Percentiles rank a stretch among this genome's conserved stretches.
Evolutionary conservation across 495 filamentous ascomycete species (phyloP).

Genomic region (Letharia columbiana): DNA sequence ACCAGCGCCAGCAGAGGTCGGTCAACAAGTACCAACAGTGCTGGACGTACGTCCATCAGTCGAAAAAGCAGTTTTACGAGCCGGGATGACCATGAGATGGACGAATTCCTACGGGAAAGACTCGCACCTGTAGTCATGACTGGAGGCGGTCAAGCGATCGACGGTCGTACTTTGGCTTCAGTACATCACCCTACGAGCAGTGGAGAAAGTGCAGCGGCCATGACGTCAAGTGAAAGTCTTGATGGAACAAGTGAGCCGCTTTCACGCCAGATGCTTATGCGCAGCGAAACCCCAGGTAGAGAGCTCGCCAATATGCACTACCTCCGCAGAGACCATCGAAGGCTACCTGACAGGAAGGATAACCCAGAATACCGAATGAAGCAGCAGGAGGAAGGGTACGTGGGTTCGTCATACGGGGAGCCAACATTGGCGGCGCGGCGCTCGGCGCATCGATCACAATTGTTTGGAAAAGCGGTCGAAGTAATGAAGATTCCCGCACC

Average conservation of each 20-base stretch:
- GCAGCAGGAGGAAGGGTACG: slow-evolving; percentile 1
- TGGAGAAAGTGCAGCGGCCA: slow-evolving; percentile 45
- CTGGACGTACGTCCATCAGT: slow-evolving; percentile 31
- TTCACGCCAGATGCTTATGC: slow-evolving; percentile 10
- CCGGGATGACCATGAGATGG: slow-evolving; percentile 46
- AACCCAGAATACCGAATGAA: slow-evolving; percentile 9
- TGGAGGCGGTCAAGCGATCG: slow-evolving; percentile 58
- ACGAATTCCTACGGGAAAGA: slow-evolving; percentile 65
- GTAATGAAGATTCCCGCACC: slow-evolving; percentile 33
- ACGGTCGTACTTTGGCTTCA: slow-evolving; percentile 42
- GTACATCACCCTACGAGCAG: slow-evolving; percentile 12
- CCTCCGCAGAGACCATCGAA: slow-evolving; percentile 21
- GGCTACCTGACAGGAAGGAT: slow-evolving; percentile 21
- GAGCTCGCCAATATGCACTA: slow-evolving; percentile 15
- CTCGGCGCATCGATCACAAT: slow-evolving; percentile 40
- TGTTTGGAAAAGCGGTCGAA: slow-evolving; percentile 36
- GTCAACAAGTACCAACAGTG: slow-evolving; percentile 49
- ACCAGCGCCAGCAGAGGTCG: slow-evolving; percentile 39
- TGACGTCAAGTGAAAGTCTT: slow-evolving; percentile 60
- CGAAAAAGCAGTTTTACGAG: slow-evolving; percentile 48
- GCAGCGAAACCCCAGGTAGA: not conserved
- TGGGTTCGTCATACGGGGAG: slow-evolving; percentile 20
- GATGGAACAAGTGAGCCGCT: slow-evolving; percentile 42
- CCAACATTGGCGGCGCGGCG: slow-evolving; percentile 44
- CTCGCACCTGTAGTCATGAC: slow-evolving; percentile 82